Conservation (phyloP, 2,329 filamentous ascomycete genomes). For the Xylariales sp. region DNA sequence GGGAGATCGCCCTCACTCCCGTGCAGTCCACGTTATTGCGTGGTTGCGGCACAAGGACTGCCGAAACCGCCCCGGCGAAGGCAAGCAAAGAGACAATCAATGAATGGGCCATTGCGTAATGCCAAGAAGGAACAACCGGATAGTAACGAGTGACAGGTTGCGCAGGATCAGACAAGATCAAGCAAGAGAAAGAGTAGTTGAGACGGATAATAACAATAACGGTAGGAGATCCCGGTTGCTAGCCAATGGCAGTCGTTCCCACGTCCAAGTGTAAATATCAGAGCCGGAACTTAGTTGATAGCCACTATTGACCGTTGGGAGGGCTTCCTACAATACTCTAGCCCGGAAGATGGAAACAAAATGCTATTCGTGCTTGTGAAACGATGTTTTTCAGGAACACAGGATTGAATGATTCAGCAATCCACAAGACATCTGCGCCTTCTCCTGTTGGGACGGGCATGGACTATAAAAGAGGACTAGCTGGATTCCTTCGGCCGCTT, state of each 20-base stretch:
- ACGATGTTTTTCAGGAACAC: too few relatives aligned
- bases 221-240: neutral
- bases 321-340: neutral
- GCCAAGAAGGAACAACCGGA: neutral
- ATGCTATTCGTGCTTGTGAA: too few relatives aligned
- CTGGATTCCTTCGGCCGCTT: too few relatives aligned
- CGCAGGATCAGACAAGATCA: neutral
- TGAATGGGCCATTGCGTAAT: slow-evolving; percentile 3
- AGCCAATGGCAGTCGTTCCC: neutral
- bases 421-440: too few relatives aligned
- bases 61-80: slow-evolving; percentile 1
- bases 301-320: slow-evolving; percentile 3
- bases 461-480: too few relatives aligned
- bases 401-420: too few relatives aligned
- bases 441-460: too few relatives aligned
- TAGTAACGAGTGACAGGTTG: slow-evolving; percentile 1
- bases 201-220: neutral
- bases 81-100: slow-evolving; percentile 4
- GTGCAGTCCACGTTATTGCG: slow-evolving; percentile 7
- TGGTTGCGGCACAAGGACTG: neutral
- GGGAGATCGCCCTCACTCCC: slow-evolving; percentile 9
- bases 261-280: too few relatives aligned
- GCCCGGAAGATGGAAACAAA: too few relatives aligned
- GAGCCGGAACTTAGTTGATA: too few relatives aligned
- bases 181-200: neutral